These are phyloP conservation scores for Bjerkandera adusta DNA, from an alignment of 1,284 basidiomycete genomes.

Conservation along the genomic window DNA sequence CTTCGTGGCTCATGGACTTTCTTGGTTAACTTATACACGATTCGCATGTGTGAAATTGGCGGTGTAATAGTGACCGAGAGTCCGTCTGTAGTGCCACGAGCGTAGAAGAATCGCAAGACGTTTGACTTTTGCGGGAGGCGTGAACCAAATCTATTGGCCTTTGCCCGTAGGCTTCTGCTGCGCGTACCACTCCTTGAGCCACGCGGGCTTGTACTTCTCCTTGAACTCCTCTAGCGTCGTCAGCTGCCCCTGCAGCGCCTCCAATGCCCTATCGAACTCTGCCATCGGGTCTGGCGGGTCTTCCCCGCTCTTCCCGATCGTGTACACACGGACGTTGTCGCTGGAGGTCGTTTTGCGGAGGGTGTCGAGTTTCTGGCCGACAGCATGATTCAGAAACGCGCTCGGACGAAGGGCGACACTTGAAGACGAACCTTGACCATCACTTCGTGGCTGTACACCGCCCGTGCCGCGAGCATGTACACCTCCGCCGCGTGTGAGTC, in stretches of 20 bases:
- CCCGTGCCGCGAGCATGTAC: constrained; percentile 24
- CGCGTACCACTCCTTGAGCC: constrained; percentile 21
- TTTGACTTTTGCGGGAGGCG: too few species aligned
- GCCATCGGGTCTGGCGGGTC: neutral
- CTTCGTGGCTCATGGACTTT: too few species aligned
- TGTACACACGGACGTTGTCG: neutral
- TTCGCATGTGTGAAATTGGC: too few species aligned
- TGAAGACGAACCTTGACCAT: neutral
- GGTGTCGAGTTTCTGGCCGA: too few species aligned
- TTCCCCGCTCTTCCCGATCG: neutral
- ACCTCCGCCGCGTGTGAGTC: constrained; percentile 28
- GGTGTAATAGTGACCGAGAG: too few species aligned
- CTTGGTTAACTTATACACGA: too few species aligned
- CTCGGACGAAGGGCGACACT: too few species aligned
- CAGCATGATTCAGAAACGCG: too few species aligned
- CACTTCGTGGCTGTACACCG: constrained; percentile 10
- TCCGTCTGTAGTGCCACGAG: too few species aligned
- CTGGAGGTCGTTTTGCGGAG: too few species aligned
- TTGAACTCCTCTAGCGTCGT: constrained; percentile 7
- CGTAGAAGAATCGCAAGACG: too few species aligned
- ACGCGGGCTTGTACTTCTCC: constrained; percentile 21
- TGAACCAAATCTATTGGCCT: too few species aligned
- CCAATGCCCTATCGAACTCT: neutral
- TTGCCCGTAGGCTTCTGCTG: constrained; percentile 10
- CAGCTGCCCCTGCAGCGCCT: constrained; percentile 12